Evolutionary conservation across 2,329 filamentous ascomycete genomes (phyloP).

Genomic region (Fusarium sp.): DNA sequence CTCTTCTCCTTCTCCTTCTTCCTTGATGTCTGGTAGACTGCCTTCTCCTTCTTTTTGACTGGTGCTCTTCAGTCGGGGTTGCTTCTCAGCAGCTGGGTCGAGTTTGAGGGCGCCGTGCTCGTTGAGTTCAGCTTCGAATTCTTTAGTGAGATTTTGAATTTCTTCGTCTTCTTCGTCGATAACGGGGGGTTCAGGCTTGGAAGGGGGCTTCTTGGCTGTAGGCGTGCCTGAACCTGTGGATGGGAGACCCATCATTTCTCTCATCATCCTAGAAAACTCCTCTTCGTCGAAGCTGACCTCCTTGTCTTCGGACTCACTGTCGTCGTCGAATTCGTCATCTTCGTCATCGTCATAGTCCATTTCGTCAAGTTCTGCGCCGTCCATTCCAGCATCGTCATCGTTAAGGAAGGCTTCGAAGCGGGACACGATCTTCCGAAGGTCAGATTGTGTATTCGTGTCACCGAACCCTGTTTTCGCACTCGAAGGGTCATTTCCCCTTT

Average conservation of each 20-base stretch:
- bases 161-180: constrained; percentile 70
- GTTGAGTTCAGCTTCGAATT: constrained; percentile 82
- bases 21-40: constrained; percentile 52
- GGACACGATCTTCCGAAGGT: constrained; percentile 91
- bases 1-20: constrained; percentile 64
- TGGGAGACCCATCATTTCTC: constrained; percentile 86
- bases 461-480: constrained; percentile 67
- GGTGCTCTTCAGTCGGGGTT: constrained; percentile 51
- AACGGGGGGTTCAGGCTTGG: constrained; percentile 25
- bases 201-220: constrained; percentile 8
- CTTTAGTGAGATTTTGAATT: constrained; percentile 75
- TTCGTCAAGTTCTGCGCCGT: constrained; percentile 81
- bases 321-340: constrained; percentile 66
- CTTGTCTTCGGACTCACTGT: constrained; percentile 78
- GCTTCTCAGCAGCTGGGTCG: constrained; percentile 57
- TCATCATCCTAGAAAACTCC: constrained; percentile 90
- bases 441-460: constrained; percentile 77
- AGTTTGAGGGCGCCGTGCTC: constrained; percentile 76
- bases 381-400: constrained; percentile 84
- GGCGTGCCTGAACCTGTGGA: constrained; percentile 27
- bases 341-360: constrained; percentile 77
- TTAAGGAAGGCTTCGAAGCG: constrained; percentile 95
- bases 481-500: constrained; percentile 57
- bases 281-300: constrained; percentile 87
- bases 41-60: constrained; percentile 38